Percentiles rank a stretch among this genome's conserved stretches.
Conservation (phyloP, 2,329 filamentous ascomycete species). For the Talaromyces sp. region DNA sequence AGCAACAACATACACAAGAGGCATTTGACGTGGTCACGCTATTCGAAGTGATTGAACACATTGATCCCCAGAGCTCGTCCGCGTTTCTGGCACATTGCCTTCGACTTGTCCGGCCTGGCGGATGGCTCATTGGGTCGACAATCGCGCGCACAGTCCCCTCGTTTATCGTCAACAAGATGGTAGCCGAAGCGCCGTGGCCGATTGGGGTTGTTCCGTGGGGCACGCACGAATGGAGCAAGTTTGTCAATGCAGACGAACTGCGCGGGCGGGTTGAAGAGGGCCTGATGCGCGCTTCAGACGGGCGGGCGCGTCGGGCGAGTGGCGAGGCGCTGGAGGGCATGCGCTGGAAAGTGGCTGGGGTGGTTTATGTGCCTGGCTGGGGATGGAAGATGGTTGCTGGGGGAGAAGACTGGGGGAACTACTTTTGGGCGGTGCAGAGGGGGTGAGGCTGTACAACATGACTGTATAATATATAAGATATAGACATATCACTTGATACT, state of each 20-base stretch:
- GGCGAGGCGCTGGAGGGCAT: conserved; percentile 23
- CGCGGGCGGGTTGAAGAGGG: conserved; percentile 35
- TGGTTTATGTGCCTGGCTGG: conserved; percentile 69
- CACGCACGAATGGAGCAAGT: conserved; percentile 95
- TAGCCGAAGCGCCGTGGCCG: conserved; percentile 72
- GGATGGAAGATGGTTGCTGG: conserved; percentile 82
- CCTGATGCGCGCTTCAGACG: conserved; percentile 46
- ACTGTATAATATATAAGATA: not conserved
- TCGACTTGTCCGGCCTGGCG: conserved; percentile 73
- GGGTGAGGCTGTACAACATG: conserved; percentile 15
- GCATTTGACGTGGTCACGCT: conserved; percentile 73
- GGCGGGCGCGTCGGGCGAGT: conserved; percentile 17
- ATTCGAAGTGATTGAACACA: conserved; percentile 95
- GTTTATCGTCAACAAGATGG: conserved; percentile 86
- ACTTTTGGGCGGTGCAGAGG: conserved; percentile 82
- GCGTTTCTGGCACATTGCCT: conserved; percentile 52
- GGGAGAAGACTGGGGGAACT: conserved; percentile 85
- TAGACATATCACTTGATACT: no score
- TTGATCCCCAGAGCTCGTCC: conserved; percentile 66
- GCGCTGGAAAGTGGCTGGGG: conserved; percentile 67
- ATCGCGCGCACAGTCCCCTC: conserved; percentile 85
- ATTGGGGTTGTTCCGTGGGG: conserved; percentile 77
- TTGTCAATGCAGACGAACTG: conserved; percentile 77
- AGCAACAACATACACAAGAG: not conserved
- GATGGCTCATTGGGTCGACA: conserved; percentile 88